These are phyloP conservation scores for Cercospora citrullina DNA, from an alignment of 2,329 filamentous ascomycete genomes.

Conservation along the genomic window DNA sequence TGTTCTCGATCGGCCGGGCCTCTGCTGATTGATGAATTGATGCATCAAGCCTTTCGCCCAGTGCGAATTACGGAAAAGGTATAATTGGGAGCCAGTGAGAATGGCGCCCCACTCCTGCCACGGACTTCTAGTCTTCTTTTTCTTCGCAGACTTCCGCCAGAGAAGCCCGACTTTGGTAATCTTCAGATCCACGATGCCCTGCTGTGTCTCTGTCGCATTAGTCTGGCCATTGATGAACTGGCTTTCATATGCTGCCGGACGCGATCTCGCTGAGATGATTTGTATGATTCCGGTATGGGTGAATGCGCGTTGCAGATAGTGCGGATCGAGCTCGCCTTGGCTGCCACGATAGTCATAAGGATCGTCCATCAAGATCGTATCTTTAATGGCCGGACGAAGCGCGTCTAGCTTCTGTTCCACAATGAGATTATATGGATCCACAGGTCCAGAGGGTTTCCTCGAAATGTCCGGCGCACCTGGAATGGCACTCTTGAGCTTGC, in stretches of 20 bases:
- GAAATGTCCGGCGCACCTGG: constrained; percentile 56
- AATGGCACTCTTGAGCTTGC: constrained; percentile 64
- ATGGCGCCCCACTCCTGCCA: constrained; percentile 99
- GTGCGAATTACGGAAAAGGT: constrained; percentile 88
- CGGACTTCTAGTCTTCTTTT: constrained; percentile 89
- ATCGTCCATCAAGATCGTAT: constrained; percentile 90
- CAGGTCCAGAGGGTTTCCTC: constrained; percentile 66
- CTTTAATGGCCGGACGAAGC: constrained; percentile 80
- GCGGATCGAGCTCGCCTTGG: constrained; percentile 71
- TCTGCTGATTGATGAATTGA: constrained; percentile 74
- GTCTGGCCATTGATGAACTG: constrained; percentile 48
- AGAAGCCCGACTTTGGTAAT: constrained; percentile 92
- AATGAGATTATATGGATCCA: constrained; percentile 94
- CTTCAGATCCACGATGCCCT: constrained; percentile 94
- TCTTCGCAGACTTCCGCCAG: constrained; percentile 93
- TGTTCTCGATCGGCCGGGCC: constrained; percentile 70
- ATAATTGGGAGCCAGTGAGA: constrained; percentile 92
- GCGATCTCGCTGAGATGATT: constrained; percentile 89
- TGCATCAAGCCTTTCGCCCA: constrained; percentile 92
- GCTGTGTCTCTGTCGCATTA: constrained; percentile 75
- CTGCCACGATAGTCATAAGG: constrained; percentile 86
- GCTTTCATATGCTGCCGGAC: constrained; percentile 92
- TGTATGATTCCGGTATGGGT: constrained; percentile 89
- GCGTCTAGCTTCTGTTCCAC: constrained; percentile 83
- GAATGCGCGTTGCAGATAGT: constrained; percentile 82